These are phyloP conservation scores for Lippia alba DNA, from an alignment of 305 asterid species.

Conservation along the genomic window DNA sequence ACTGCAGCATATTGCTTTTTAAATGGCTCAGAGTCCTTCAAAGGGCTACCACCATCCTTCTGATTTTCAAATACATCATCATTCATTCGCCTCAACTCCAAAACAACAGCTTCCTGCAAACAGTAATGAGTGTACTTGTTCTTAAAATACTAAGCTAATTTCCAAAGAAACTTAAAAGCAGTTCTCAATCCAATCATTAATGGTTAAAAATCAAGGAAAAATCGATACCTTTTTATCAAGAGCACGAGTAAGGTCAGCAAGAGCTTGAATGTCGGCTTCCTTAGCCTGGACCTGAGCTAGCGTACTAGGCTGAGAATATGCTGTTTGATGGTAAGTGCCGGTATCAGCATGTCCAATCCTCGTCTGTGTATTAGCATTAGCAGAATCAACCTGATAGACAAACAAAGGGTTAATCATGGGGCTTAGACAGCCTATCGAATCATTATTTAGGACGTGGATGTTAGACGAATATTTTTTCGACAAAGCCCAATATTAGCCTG, in stretches of 20 bases:
- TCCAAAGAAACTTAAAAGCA: too few relatives aligned
- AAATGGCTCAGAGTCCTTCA: constrained; percentile 77
- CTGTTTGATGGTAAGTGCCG: constrained; percentile 45
- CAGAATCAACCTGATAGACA: constrained; percentile 63
- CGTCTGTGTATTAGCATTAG: constrained; percentile 48
- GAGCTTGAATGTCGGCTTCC: constrained; percentile 95
- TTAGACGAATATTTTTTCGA: neutral
- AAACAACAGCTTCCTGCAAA: constrained; percentile 83
- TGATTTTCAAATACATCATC: constrained; percentile 79
- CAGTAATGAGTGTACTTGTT: constrained; percentile 34
- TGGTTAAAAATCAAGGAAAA: constrained; percentile 6
- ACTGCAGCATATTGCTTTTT: constrained; percentile 84
- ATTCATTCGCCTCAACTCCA: constrained; percentile 81
- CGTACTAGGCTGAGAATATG: constrained; percentile 56
- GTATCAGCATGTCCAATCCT: constrained; percentile 51
- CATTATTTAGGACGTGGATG: neutral
- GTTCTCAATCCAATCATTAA: constrained; percentile 11
- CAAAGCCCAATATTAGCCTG: too few relatives aligned
- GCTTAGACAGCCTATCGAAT: constrained; percentile 9
- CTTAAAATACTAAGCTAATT: too few relatives aligned
- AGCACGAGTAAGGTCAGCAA: constrained; percentile 81
- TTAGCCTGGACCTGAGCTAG: constrained; percentile 70
- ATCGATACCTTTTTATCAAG: constrained; percentile 85
- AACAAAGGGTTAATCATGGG: constrained; percentile 13
- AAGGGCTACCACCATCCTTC: constrained; percentile 59